Conservation (phyloP, 352 stramenopile species). For the Ophiocytium majus region DNA sequence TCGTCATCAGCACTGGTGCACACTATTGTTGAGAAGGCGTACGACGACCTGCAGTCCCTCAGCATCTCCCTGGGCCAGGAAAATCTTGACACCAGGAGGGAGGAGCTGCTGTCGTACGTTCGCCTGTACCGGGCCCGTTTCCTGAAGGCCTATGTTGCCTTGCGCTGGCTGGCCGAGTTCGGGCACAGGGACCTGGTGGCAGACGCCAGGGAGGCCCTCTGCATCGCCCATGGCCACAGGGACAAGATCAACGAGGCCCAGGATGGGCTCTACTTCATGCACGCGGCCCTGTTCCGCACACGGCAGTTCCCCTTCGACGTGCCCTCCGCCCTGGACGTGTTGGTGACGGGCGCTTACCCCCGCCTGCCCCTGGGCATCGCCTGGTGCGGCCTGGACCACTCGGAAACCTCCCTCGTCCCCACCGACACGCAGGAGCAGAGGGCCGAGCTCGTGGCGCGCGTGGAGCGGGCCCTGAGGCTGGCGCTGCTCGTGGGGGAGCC, state of each 20-base stretch:
- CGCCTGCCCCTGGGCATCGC: constrained; percentile 45
- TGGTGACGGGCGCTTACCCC: constrained; percentile 38
- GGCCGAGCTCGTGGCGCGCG: constrained; percentile 14
- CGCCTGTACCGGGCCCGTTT: constrained; percentile 49
- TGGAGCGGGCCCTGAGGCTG: constrained; percentile 46
- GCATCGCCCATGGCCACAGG: constrained; percentile 33
- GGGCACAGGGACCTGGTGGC: constrained; percentile 36
- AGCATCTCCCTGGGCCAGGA: constrained; percentile 31
- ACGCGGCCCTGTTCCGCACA: constrained; percentile 47
- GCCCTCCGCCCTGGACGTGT: constrained; percentile 43
- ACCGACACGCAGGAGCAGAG: constrained; percentile 18
- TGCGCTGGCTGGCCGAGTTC: constrained; percentile 45
- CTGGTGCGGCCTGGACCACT: constrained; percentile 41
- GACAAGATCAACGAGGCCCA: constrained; percentile 56
- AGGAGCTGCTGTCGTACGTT: constrained; percentile 52
- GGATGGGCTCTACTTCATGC: constrained; percentile 56
- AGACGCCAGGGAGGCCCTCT: constrained; percentile 43
- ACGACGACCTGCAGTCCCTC: constrained; percentile 48
- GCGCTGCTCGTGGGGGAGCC: constrained; percentile 38
- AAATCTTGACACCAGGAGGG: constrained; percentile 44
- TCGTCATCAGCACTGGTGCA: constrained; percentile 37
- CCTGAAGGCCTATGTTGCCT: constrained; percentile 48
- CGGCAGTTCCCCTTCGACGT: constrained; percentile 51
- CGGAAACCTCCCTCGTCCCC: constrained; percentile 28
- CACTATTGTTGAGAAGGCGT: constrained; percentile 36